Percentiles rank a stretch among this genome's conserved stretches.
Evolutionary conservation across 345 rosid species (phyloP).

Genomic region (Erysimum cheiranthoides): DNA sequence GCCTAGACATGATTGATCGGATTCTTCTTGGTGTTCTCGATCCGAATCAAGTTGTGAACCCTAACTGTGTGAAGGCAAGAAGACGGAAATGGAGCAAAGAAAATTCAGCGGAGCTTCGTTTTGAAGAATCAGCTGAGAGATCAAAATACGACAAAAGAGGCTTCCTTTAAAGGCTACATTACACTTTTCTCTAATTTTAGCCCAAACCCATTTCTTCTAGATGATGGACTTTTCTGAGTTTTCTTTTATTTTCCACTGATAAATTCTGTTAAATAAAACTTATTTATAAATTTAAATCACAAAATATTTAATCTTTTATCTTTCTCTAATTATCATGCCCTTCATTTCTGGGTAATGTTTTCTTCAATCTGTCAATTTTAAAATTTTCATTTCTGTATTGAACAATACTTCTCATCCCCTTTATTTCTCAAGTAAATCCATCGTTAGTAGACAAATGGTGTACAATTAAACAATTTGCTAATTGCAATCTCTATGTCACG

Average conservation of each 20-base stretch:
- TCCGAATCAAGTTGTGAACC: slow-evolving; percentile 32
- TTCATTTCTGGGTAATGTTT: too few relatives aligned
- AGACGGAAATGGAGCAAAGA: slow-evolving; percentile 40
- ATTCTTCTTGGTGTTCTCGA: slow-evolving; percentile 18
- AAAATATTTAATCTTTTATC: too few relatives aligned
- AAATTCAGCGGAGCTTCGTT: slow-evolving; percentile 33
- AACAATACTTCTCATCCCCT: too few relatives aligned
- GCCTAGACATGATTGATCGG: slow-evolving; percentile 47
- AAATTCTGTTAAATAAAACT: too few relatives aligned
- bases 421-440: too few relatives aligned
- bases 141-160: slow-evolving; percentile 42
- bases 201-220: slow-evolving; percentile 41
- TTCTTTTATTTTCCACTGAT: background rate
- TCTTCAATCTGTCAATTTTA: too few relatives aligned
- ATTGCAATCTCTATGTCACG: too few relatives aligned
- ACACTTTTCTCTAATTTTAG: slow-evolving; percentile 22
- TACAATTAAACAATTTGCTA: too few relatives aligned
- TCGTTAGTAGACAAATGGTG: too few relatives aligned
- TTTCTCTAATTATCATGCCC: too few relatives aligned
- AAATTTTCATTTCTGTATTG: too few relatives aligned
- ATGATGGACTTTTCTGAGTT: slow-evolving; percentile 1
- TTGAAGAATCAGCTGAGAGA: slow-evolving; percentile 40
- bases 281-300: too few relatives aligned
- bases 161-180: slow-evolving; percentile 30
- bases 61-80: slow-evolving; percentile 32